Percentiles rank a stretch among this genome's conserved stretches.
These are phyloP conservation scores for Psidium friedrichsthalianum DNA, from an alignment of 345 rosid genomes.

Conservation along the genomic window DNA sequence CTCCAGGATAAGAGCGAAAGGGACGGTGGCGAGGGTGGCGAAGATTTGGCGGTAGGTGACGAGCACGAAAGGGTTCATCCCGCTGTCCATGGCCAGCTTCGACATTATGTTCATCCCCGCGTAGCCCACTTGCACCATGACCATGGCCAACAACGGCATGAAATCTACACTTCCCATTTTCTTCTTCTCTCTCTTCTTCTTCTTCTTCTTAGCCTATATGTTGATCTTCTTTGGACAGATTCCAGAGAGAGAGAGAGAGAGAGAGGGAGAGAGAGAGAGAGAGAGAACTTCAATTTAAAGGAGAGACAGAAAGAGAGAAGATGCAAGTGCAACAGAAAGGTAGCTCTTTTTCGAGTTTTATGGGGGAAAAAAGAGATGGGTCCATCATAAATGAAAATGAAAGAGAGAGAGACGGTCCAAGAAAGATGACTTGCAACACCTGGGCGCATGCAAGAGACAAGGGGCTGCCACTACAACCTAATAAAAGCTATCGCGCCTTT, in stretches of 20 bases:
- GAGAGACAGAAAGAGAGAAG: background rate
- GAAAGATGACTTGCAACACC: background rate
- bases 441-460: background rate
- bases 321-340: background rate
- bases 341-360: background rate
- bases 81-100: constrained; percentile 78
- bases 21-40: constrained; percentile 56
- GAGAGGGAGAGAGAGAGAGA: background rate
- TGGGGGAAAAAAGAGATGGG: background rate
- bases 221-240: background rate
- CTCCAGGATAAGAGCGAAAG: constrained; percentile 64
- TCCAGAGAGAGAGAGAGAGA: background rate
- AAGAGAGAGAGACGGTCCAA: background rate
- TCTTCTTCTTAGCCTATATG: background rate
- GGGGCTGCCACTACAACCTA: background rate
- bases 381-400: background rate
- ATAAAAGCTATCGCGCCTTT: background rate
- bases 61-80: constrained; percentile 78
- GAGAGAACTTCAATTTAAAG: background rate
- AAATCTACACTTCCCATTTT: background rate
- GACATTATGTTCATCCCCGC: constrained; percentile 87
- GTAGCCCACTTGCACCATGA: constrained; percentile 49
- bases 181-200: background rate
- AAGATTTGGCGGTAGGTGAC: constrained; percentile 77
- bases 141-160: constrained; percentile 71